These are phyloP conservation scores for Sarcodon sp. DNA, from an alignment of 768 basidiomycete genomes.

Conservation along the genomic window DNA sequence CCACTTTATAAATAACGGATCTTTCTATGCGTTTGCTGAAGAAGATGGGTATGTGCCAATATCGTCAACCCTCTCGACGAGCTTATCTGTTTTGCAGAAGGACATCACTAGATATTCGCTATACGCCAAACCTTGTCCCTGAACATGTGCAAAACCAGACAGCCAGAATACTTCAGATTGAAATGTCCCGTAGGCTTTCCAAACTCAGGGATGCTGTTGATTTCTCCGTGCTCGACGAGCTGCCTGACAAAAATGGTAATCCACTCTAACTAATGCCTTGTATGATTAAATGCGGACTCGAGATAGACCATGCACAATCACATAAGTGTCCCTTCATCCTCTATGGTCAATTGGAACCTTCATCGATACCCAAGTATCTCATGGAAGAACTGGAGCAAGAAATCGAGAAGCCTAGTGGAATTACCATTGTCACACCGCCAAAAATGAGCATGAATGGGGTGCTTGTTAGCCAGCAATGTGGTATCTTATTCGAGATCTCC, in stretches of 20 bases:
- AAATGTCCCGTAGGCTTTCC: conserved; percentile 43
- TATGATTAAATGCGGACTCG: neutral
- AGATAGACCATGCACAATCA: neutral
- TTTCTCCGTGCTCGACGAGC: conserved; percentile 23
- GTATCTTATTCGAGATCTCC: conserved; percentile 53
- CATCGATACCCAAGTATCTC: conserved; percentile 32
- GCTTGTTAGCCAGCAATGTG: conserved; percentile 71
- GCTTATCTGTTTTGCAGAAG: neutral
- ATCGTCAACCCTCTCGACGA: neutral
- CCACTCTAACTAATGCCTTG: neutral
- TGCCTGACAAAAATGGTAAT: neutral
- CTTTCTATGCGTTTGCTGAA: conserved; percentile 65
- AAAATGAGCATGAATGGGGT: conserved; percentile 49
- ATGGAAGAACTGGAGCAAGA: conserved; percentile 69
- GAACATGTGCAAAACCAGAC: conserved; percentile 41
- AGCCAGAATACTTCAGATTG: conserved; percentile 41
- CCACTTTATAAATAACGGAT: conserved; percentile 61
- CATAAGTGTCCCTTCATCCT: conserved; percentile 47
- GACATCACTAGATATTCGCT: conserved; percentile 42
- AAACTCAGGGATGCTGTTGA: conserved; percentile 50
- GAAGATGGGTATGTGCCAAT: conserved; percentile 36
- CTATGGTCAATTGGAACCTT: conserved; percentile 50
- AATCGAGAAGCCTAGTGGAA: conserved; percentile 61
- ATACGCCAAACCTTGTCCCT: conserved; percentile 57
- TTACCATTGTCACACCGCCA: conserved; percentile 43